Evolutionary conservation across 148 eudicot species (phyloP), one percentile per base, ranked within the genome.

Genomic region (Camellia granthamiana): DNA sequence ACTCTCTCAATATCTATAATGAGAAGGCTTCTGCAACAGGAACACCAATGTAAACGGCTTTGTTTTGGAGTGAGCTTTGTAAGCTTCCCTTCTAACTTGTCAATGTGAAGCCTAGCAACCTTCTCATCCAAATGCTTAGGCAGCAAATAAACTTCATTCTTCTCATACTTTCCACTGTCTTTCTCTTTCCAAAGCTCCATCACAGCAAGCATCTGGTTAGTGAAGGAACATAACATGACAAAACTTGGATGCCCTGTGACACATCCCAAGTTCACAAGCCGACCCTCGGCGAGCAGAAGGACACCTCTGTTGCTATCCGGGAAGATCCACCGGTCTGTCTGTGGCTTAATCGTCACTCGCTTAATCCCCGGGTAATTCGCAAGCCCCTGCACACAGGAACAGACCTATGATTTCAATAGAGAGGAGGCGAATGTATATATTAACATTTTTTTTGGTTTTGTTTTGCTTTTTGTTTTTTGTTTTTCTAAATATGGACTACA

Each of bases 51-150:
- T 92, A 92, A 75, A 90, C 93, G 21, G 94, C 82, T 77, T 77
- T 92, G 97, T 3, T 91, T 94, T 87, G 91, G 90, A 10, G 74
- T 11, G n/a, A 92, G 94, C 93, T 89, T 90, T 64, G 97, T 92
- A 56, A 92, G 93, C 89, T 81, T 91, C 15, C 90, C 94, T 16
- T 94, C 94, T 18, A 92, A 94, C 88, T 92, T 91, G 18, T 85
- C 90, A 18, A 92, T 90, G 19, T 91, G 97, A 43, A 91, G 94
- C 51, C 91, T 92, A 3, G 97, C 97, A 38, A 92, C 97, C 88
- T 91, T 92, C 94, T 90, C 94, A 59, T 92, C 97, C n/a, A 92
- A 92, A 81, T 92, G 97, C 86, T 90, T 92, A 70, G 97, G 97
- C 90, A 91, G 86, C 14, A 91, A 90, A 9, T 92, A 91, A 38